Conservation (phyloP, 2,329 filamentous ascomycete genomes). For the Fusarium sp. region DNA sequence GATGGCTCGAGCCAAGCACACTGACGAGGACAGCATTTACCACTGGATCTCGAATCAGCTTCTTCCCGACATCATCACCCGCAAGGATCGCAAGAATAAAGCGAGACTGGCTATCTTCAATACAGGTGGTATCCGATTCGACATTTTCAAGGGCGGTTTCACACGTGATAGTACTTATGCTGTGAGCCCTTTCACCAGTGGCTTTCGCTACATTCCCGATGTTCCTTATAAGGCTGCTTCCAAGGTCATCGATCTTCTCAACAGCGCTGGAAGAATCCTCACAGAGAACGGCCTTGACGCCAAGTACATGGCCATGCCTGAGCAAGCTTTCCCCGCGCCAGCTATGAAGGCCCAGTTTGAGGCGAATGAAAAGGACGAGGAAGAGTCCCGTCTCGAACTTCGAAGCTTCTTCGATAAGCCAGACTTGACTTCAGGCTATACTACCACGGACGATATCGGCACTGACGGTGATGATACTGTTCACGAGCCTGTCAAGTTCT, state of each 20-base stretch:
- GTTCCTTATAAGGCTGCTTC: constrained; percentile 83
- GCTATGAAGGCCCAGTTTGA: constrained; percentile 28
- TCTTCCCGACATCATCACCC: constrained; percentile 74
- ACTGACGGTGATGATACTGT: constrained; percentile 90
- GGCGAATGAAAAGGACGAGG: constrained; percentile 32
- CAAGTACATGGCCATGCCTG: constrained; percentile 63
- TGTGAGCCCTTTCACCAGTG: constrained; percentile 87
- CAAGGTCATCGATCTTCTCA: constrained; percentile 72
- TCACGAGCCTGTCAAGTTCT: constrained; percentile 80
- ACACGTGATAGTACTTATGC: constrained; percentile 89
- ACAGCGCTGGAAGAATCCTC: constrained; percentile 66
- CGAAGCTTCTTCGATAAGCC: constrained; percentile 51
- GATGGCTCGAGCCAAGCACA: constrained; percentile 83
- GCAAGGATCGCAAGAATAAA: constrained; percentile 67
- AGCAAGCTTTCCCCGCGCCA: constrained; percentile 53
- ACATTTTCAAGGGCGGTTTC: constrained; percentile 92
- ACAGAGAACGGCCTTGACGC: constrained; percentile 53
- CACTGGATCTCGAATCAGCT: constrained; percentile 82
- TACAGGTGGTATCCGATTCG: constrained; percentile 92
- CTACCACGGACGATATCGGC: constrained; percentile 86
- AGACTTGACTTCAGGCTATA: constrained; percentile 78
- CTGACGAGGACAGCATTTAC: constrained; percentile 80
- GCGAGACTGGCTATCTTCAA: constrained; percentile 83
- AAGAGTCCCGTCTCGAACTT: constrained; percentile 51
- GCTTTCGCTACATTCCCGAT: constrained; percentile 80